These are phyloP conservation scores for Saccharomycopsis javanensis DNA, from an alignment of 805 yeast genomes.

Conservation along the genomic window DNA sequence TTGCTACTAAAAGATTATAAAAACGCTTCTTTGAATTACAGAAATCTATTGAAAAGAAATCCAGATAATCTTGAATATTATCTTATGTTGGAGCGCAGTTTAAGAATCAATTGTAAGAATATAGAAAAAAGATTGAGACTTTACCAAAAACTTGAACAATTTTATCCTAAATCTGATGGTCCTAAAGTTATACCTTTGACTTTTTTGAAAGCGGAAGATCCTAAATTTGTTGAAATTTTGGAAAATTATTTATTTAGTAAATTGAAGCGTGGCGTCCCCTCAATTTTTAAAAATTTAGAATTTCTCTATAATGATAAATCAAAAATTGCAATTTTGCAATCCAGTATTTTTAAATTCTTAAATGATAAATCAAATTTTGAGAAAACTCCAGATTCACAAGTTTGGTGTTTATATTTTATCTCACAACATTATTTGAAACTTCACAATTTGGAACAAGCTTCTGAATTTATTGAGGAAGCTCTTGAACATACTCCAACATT, in stretches of 20 bases:
- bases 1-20: conserved; percentile 44
- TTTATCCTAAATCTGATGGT: conserved; percentile 80
- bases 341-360: conserved; percentile 44
- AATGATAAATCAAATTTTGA: conserved; percentile 19
- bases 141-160: conserved; percentile 52
- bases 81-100: conserved; percentile 50
- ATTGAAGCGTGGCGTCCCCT: conserved; percentile 77
- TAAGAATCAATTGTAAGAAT: conserved; percentile 42
- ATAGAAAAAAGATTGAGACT: conserved; percentile 43
- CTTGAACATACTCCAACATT: conserved; percentile 70
- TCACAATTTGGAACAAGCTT: conserved; percentile 45
- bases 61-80: conserved; percentile 73
- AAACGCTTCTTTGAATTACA: conserved; percentile 61
- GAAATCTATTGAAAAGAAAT: conserved; percentile 69
- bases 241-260: conserved; percentile 47
- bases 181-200: conserved; percentile 71
- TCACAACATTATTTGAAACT: conserved; percentile 65
- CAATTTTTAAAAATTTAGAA: conserved; percentile 78
- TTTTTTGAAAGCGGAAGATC: conserved; percentile 46
- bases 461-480: conserved; percentile 49
- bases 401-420: conserved; percentile 70
- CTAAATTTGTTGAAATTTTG: conserved; percentile 39
- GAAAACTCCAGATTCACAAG: conserved; percentile 27
- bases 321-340: conserved; percentile 36
- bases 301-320: conserved; percentile 50